Evolutionary conservation across 106 monocot genomes (phyloP), one percentile per base, ranked within the genome.

Genomic region (Vanilla planifolia): DNA sequence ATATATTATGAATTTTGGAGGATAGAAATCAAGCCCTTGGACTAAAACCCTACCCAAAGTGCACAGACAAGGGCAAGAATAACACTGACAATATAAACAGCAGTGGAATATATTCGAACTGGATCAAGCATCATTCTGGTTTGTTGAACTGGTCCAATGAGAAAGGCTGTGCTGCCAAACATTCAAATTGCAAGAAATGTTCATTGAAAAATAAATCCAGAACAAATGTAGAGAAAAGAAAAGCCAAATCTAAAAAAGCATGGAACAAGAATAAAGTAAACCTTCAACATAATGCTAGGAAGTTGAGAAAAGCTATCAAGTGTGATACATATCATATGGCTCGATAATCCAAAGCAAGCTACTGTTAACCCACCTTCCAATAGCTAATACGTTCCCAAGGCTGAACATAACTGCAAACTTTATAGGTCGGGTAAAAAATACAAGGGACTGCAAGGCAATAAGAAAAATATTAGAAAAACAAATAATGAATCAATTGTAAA

Each of bases 71-170:
- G 96, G 23, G 96, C 86, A 70, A 88, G 56, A 64, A 84, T 19
- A 46, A 98, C 79, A 77, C 76, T 70, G 24, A 81, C 85, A 65
- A 79, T 23, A 57, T 85, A 98, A 67, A 98, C 68, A 62, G 55
- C 66, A 52, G 88, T 79, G 33, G 96, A 87, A 82, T 79, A 82
- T 41, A 98, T 45, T 8, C 96, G 91, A 46, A 88, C 82, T 64
- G 84, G 79, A 82, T 98, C 96, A 79, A 85, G 55, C 91, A 98
- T 98, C 91, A 98, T 84, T 61, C 81, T 92, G 37, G 72, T 55
- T 67, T 98, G 96, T 68, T 79, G 81, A 30, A 40, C 37, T 51
- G 81, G 81, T 40, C 91, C 96, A 30, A 88, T 73, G 42, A 98
- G 59, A 60, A 98, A 88, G 61, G 68, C 76, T 85, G 96, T 91